Percentiles rank a stretch among this genome's conserved stretches.
Conservation (phyloP, 139 green algal genomes). For the Chlorella vulgaris region DNA sequence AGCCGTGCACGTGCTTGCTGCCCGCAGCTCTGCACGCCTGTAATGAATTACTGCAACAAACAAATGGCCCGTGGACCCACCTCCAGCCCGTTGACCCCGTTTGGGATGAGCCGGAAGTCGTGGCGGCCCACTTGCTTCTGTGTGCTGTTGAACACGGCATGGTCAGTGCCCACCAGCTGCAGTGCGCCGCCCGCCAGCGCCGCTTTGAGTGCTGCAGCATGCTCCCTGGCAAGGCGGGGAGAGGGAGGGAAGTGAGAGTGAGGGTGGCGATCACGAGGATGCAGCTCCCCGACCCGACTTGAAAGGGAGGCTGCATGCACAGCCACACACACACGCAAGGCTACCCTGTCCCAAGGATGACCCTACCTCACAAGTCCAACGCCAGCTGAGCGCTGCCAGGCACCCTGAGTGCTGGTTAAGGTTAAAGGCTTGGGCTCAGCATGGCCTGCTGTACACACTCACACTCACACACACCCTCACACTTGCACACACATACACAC, state of each 20-base stretch:
- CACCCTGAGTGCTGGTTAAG: no score
- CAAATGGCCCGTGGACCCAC: conserved; percentile 18
- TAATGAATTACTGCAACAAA: background rate
- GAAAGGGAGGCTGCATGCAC: no score
- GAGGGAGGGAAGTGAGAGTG: background rate
- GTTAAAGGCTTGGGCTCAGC: no score
- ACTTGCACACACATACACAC: no score
- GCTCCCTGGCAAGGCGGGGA: conserved; percentile 23
- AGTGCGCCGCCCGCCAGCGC: conserved; percentile 55
- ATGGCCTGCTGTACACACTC: no score
- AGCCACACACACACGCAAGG: no score
- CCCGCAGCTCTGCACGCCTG: no score
- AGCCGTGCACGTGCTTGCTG: no score
- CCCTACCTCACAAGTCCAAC: no score
- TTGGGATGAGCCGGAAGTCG: conserved; percentile 95
- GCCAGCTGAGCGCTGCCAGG: no score
- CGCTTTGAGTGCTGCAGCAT: conserved; percentile 42
- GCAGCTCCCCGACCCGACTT: background rate
- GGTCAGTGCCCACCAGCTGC: conserved; percentile 86
- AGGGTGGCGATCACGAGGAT: background rate
- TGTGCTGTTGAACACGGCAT: conserved; percentile 90
- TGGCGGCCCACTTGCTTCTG: conserved; percentile 84
- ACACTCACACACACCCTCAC: no score
- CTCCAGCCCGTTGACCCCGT: conserved; percentile 97
- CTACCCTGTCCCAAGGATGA: no score